phyloP scores from a whole-genome alignment of 1,284 basidiomycete species.

The Marasmius tenuissimus region DNA sequence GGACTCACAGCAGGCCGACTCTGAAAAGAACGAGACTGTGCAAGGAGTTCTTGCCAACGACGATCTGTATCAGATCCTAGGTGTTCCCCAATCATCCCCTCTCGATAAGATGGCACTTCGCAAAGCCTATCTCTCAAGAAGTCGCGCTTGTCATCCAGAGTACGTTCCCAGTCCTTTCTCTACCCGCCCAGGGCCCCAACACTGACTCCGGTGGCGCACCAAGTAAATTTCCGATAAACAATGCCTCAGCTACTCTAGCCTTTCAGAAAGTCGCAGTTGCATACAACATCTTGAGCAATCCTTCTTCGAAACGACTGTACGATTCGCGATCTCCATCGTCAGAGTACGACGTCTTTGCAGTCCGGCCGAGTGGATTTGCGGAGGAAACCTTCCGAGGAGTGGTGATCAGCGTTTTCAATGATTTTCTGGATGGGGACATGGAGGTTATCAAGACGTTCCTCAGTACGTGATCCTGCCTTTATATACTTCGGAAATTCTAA shows the following conservation, averaged over 20 bases:
- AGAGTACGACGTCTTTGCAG: slow-evolving; percentile 52
- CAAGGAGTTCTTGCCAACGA: slow-evolving; percentile 59
- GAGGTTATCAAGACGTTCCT: slow-evolving; percentile 77
- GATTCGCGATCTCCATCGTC: slow-evolving; percentile 54
- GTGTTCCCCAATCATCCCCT: slow-evolving; percentile 48
- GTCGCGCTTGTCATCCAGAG: slow-evolving; percentile 84
- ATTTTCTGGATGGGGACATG: slow-evolving; percentile 82
- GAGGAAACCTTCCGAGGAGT: slow-evolving; percentile 80
- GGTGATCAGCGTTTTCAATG: slow-evolving; percentile 72
- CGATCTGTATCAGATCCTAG: slow-evolving; percentile 74
- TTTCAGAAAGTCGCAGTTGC: slow-evolving; percentile 86
- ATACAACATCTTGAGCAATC: slow-evolving; percentile 77
- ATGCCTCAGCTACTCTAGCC: slow-evolving; percentile 74
- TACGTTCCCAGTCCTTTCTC: slow-evolving; percentile 34
- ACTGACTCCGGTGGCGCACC: slow-evolving; percentile 1
- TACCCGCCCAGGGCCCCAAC: slow-evolving; percentile 7
- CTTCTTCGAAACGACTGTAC: slow-evolving; percentile 67
- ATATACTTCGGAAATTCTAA: not conserved
- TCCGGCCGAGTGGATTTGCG: slow-evolving; percentile 51
- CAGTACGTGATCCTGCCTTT: slow-evolving; percentile 43
- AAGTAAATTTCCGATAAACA: slow-evolving; percentile 76
- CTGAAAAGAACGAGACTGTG: slow-evolving; percentile 37
- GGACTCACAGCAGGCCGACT: not conserved
- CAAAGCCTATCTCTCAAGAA: slow-evolving; percentile 75
- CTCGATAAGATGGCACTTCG: slow-evolving; percentile 68